Evolutionary conservation across 2,329 filamentous ascomycete genomes (phyloP).

Genomic region (Trichophyton benhamiae): DNA sequence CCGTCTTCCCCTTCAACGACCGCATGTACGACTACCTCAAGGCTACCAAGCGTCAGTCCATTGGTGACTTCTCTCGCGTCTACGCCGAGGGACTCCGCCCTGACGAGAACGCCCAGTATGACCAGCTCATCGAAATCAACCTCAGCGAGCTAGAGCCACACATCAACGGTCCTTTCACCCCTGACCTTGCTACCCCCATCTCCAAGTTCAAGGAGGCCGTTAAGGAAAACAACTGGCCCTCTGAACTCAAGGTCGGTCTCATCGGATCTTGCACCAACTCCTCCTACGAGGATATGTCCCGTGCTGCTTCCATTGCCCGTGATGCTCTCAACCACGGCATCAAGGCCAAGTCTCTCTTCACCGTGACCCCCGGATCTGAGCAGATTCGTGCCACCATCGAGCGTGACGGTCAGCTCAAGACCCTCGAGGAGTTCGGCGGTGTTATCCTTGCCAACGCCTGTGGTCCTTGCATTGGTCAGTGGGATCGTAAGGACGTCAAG

Average conservation of each 20-base stretch:
- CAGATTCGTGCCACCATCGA: slow-evolving; percentile 90
- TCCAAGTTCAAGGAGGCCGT: slow-evolving; percentile 94
- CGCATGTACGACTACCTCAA: slow-evolving; percentile 92
- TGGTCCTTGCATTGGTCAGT: slow-evolving; percentile 85
- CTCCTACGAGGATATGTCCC: slow-evolving; percentile 80
- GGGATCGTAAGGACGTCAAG: slow-evolving; percentile 86
- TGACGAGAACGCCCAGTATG: slow-evolving; percentile 87
- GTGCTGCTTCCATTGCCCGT: slow-evolving; percentile 78
- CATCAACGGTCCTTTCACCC: slow-evolving; percentile 98
- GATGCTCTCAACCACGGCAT: slow-evolving; percentile 85
- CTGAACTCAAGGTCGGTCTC: slow-evolving; percentile 89
- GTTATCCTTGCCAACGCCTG: slow-evolving; percentile 93
- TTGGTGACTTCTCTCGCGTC: slow-evolving; percentile 75
- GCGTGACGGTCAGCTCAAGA: slow-evolving; percentile 81
- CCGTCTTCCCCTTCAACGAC: slow-evolving; percentile 95
- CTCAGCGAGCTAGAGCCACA: slow-evolving; percentile 89
- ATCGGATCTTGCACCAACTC: slow-evolving; percentile 98
- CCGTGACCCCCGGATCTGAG: slow-evolving; percentile 90
- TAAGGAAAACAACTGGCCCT: slow-evolving; percentile 89
- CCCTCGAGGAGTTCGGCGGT: slow-evolving; percentile 91
- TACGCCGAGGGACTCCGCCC: slow-evolving; percentile 78
- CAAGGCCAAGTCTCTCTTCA: slow-evolving; percentile 88
- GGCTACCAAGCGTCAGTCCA: slow-evolving; percentile 79
- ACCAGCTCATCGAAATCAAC: slow-evolving; percentile 93
- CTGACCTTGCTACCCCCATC: slow-evolving; percentile 92